phyloP scores from a whole-genome alignment of 495 filamentous ascomycete genomes.

The Cetradonia linearis region DNA sequence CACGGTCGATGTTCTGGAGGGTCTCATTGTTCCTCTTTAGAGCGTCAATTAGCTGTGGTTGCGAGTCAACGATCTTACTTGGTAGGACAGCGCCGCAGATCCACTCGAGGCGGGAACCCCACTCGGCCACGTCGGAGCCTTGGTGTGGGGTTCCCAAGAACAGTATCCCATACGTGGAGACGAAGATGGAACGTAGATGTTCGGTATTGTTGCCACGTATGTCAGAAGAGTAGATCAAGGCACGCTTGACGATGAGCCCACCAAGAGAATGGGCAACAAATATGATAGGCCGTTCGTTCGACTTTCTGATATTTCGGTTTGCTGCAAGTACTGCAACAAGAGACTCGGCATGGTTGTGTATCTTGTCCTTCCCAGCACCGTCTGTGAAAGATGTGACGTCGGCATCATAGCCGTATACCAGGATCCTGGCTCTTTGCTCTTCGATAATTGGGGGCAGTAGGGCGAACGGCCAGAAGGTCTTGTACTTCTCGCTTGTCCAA shows the following conservation, averaged over 20 bases:
- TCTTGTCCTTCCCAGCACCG: constrained; percentile 56
- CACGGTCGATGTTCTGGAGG: constrained; percentile 67
- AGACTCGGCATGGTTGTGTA: constrained; percentile 78
- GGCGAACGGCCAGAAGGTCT: constrained; percentile 67
- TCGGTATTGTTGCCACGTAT: constrained; percentile 56
- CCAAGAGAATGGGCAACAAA: constrained; percentile 80
- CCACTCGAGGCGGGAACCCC: constrained; percentile 62
- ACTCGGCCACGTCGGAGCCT: constrained; percentile 65
- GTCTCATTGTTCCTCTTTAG: constrained; percentile 71
- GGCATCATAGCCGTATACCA: constrained; percentile 81
- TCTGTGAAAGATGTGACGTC: constrained; percentile 59
- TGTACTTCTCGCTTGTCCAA: constrained; percentile 57
- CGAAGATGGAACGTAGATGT: constrained; percentile 66
- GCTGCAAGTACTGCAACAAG: constrained; percentile 51
- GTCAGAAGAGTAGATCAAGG: constrained; percentile 54
- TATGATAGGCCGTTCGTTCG: constrained; percentile 59
- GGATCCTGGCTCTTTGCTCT: constrained; percentile 52
- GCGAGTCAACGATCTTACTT: constrained; percentile 58
- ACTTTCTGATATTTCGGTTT: constrained; percentile 47
- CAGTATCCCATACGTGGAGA: constrained; percentile 74
- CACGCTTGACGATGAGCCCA: constrained; percentile 69
- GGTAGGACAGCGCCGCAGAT: constrained; percentile 64
- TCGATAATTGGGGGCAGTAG: constrained; percentile 58
- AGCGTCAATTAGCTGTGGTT: constrained; percentile 58
- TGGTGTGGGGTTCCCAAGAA: constrained; percentile 85